Evolutionary conservation across 352 stramenopile genomes (phyloP), one percentile per base, ranked within the genome.

Genomic region (Pythium chondricola): DNA sequence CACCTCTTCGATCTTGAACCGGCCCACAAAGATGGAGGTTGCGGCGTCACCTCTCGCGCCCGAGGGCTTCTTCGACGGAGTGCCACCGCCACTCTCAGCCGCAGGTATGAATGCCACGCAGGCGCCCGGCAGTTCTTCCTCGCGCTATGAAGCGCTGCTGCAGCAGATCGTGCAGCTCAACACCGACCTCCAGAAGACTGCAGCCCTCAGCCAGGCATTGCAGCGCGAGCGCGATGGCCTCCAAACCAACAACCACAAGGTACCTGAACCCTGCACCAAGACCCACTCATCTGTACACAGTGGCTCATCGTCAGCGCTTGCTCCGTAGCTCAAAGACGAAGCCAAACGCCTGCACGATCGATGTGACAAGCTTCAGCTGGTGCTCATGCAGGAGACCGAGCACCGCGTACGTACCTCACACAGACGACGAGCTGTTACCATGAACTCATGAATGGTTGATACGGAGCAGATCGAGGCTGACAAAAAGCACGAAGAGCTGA

Each of bases 121-220:
- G 37, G 51, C 36, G 29, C 29, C 35, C 32, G n/a, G 3, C 33
- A 33, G 7, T 22, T 17, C 45, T 10, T 30, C 63, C 25, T 71
- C 69, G 24, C 74, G 67, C 16, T 91, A 93, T 56, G 83, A 88
- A 27, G 65, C 78, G 25, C 62, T 91, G 49, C 51, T 93, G 45
- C 69, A 74, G 31, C 80, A 93, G 69, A 84, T 93, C 48, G 78
- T 91, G 48, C 79, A 89, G 62, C 68, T 91, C 4, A 91, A 91
- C 43, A 74, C 79, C 38, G 82, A 91, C 45, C 59, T 90, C 20
- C 80, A 91, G 46, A 91, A 93, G 58, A 90, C 82, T 11, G 79
- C 69, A 40, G 74, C 79, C 56, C 61, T 91, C 38, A 91, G 80
- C 42, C 79, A 93, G 67, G 62, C 73, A 32, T 63, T 93, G 43